These are phyloP conservation scores for Myxozyma lipomycoides DNA, from an alignment of 805 yeast genomes.

Conservation along the genomic window DNA sequence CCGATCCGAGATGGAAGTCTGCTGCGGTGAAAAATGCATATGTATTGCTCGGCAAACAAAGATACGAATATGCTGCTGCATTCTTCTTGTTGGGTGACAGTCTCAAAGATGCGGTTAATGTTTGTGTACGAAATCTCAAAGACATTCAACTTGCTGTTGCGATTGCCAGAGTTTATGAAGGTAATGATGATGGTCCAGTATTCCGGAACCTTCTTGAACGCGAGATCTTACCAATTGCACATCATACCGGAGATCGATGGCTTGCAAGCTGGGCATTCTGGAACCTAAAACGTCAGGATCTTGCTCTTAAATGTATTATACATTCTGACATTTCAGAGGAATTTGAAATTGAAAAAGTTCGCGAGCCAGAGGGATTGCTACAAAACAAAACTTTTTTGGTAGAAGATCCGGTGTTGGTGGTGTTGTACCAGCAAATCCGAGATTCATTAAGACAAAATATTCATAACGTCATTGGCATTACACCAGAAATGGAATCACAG, in stretches of 20 bases:
- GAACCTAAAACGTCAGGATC: slow-evolving; percentile 49
- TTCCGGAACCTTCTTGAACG: slow-evolving; percentile 48
- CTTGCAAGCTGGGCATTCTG: slow-evolving; percentile 74
- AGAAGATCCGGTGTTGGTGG: slow-evolving; percentile 78
- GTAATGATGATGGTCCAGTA: slow-evolving; percentile 53
- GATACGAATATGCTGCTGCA: slow-evolving; percentile 81
- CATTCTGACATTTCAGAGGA: slow-evolving; percentile 5
- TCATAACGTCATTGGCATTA: slow-evolving; percentile 47
- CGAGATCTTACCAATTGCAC: slow-evolving; percentile 53
- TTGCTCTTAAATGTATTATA: slow-evolving; percentile 48
- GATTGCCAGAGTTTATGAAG: slow-evolving; percentile 70
- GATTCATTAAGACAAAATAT: slow-evolving; percentile 48
- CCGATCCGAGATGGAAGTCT: slow-evolving; percentile 68
- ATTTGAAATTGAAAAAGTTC: neutral
- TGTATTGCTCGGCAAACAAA: slow-evolving; percentile 81
- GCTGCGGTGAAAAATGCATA: slow-evolving; percentile 93
- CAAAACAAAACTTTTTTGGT: slow-evolving; percentile 42
- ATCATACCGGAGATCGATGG: slow-evolving; percentile 72
- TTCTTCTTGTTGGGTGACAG: slow-evolving; percentile 79
- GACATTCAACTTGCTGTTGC: slow-evolving; percentile 76
- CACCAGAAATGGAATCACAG: slow-evolving; percentile 49
- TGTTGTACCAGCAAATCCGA: slow-evolving; percentile 61
- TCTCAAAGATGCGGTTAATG: slow-evolving; percentile 71
- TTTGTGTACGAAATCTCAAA: slow-evolving; percentile 59
- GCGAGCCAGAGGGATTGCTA: slow-evolving; percentile 1